Evolutionary conservation across 352 stramenopile species (phyloP), one percentile per base, ranked within the genome.

Genomic region (Phytophthora podocarpi): DNA sequence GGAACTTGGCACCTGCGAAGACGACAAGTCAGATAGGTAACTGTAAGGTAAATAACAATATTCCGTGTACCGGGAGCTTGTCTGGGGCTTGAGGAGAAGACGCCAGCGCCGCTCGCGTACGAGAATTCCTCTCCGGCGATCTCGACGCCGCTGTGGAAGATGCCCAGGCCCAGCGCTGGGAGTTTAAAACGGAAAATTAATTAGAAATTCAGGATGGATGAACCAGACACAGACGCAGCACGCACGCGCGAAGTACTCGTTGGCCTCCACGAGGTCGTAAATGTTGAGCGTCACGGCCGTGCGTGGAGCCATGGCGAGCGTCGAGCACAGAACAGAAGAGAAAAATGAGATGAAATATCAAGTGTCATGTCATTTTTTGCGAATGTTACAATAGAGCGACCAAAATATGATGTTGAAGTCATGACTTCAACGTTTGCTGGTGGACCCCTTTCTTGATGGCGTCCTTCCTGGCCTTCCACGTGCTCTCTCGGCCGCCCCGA

Each of bases 61-160:
- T 12, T 12, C 9, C 10, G 20, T 15, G 8, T 75, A 95, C 60
- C 90, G 63, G 77, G 70, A 12, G 74, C 87, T 51, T 93, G 72
- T 46, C 72, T 76, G 9, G 92, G 83, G 9, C 48, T 74, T 1
- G 74, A 86, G 8, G 94, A 82, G 74, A 97, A 98, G 37, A 98
- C 81, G 34, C 95, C 95, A 8, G 82, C 90, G 36, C 92, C 91
- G 59, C 79, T 93, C 8, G 90, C 95, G 72, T 96, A 98, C 32
- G 85, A 97, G 61, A 96, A 98, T 70, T 98, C 95, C 34, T 87
- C 78, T 16, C 93, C 93, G 18, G 70, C 81, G 47, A 98, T 91
- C 70, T 98, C 93, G 28, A 98, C 74, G 66, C 95, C 95, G 39
- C 81, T 96, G 76, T 98, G 93, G 76, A 95, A 96, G 20, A 98